Base-by-base conservation (phyloP, 2,329 filamentous ascomycete genomes). In the Ophiosphaerella narmari region DNA sequence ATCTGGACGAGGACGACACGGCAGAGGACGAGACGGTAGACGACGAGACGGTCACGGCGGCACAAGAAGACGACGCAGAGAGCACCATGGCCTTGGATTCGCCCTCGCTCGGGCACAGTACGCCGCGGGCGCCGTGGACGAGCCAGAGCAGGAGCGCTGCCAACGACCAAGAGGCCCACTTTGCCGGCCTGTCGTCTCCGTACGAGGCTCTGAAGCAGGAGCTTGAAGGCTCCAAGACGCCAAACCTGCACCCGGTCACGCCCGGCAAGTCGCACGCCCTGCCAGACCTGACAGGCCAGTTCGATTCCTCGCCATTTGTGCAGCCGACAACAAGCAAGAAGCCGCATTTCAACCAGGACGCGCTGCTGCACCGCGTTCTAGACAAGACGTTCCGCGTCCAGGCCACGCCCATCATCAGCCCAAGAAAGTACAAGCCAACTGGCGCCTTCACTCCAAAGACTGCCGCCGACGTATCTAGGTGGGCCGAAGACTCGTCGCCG, bases 381-480 rank as follows among this genome's bases (percentile, higher is more conserved):
- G 92, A 97, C 78, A 97, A 95, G 75, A 97, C 89, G 50, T 99
- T 96, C 77, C 90, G 93, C 29, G 82, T 99, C 21, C 90, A 95
- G 73, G 91, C 93, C 5, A 99, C 94, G 8, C 94, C 94, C 0
- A 86, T 94, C 60, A 86, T 86, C n/a, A 87, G 86, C 8, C 77
- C 76, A 35, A 70, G 71, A 5, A 77, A 78, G 50, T 75, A 78
- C 57, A 77, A 76, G 24, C 71, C 73, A 1, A 67, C 66, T 3
- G 64, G 65, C 11, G 68, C 63, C 0, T 68, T 71, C 31, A 74
- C 73, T 1, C 75, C 77, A 5, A 63, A 68, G 14, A 68, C 72
- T 4, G 44, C 53, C 21, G 46, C 67, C 12, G 59, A 54, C 29
- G 45, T 70, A 24, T 56, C 63, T 14, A 56, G 48, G 38, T 71